A percentile compares a stretch with the other conserved stretches of the same genome.
Conservation (phyloP, 805 yeast species). For the Cyberlindnera xishuangbannaensis region DNA sequence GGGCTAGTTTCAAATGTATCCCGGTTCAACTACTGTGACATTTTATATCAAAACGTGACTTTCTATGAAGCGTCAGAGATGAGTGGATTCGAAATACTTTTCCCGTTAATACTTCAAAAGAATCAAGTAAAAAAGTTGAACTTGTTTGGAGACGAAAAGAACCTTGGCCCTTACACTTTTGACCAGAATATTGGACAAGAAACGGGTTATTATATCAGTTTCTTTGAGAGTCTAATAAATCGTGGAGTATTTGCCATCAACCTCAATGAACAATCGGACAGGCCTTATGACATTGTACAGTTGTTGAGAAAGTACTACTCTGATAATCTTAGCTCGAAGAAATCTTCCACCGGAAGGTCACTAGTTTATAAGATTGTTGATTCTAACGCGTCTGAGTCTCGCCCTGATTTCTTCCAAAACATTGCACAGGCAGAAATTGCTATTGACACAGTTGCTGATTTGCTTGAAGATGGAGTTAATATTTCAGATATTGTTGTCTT, state of each 20-base stretch:
- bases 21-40: neutral
- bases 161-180: slow-evolving; percentile 21
- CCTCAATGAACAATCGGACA: neutral
- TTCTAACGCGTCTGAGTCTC: slow-evolving; percentile 27
- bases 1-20: slow-evolving; percentile 11
- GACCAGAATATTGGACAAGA: slow-evolving; percentile 9
- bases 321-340: neutral
- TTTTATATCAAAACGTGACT: slow-evolving; percentile 27
- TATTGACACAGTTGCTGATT: slow-evolving; percentile 39
- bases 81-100: slow-evolving; percentile 29
- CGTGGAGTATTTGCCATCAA: neutral
- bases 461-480: slow-evolving; percentile 35
- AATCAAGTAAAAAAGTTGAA: slow-evolving; percentile 23
- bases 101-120: slow-evolving; percentile 21
- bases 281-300: neutral
- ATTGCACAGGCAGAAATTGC: slow-evolving; percentile 44
- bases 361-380: slow-evolving; percentile 29
- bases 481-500: slow-evolving; percentile 33
- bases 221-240: slow-evolving; percentile 23
- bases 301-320: slow-evolving; percentile 1
- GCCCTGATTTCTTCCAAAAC: slow-evolving; percentile 28
- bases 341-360: slow-evolving; percentile 9
- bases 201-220: slow-evolving; percentile 16
- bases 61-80: slow-evolving; percentile 30
- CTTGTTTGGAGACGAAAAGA: slow-evolving; percentile 31